Evolutionary conservation across 495 filamentous ascomycete species (phyloP).

Genomic region (Cercophora scortea): DNA sequence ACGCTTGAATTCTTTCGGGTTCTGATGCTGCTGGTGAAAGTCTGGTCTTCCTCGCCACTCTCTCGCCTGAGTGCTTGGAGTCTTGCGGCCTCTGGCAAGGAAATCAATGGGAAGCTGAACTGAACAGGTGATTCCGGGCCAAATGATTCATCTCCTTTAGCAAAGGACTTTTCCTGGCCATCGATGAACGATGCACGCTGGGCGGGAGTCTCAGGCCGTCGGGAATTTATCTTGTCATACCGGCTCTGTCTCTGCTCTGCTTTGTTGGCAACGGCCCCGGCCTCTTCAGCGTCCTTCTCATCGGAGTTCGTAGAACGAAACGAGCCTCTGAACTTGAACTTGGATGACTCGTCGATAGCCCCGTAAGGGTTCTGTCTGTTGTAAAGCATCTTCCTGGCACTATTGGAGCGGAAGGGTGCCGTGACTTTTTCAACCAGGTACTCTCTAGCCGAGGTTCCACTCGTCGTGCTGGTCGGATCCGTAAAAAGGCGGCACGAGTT

Average conservation of each 20-base stretch:
- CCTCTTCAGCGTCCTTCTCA: background rate
- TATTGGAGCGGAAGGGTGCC: constrained; percentile 15
- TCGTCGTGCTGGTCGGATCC: constrained; percentile 3
- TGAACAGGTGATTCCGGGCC: constrained; percentile 7
- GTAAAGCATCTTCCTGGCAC: constrained; percentile 2
- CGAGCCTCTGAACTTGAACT: constrained; percentile 4
- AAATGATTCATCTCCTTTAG: background rate
- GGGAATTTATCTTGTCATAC: background rate
- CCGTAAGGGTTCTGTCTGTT: constrained; percentile 3
- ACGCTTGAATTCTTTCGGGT: constrained; percentile 15
- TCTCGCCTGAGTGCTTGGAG: constrained; percentile 9
- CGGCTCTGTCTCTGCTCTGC: background rate
- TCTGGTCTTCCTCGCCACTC: constrained; percentile 15
- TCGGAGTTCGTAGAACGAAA: constrained; percentile 1
- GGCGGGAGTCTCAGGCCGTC: background rate
- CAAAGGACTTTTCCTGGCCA: background rate
- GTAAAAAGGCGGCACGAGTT: constrained; percentile 17
- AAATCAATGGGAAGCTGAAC: constrained; percentile 20
- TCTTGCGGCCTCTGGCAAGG: constrained; percentile 16
- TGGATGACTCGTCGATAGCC: background rate
- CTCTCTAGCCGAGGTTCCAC: constrained; percentile 6
- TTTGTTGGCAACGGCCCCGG: background rate
- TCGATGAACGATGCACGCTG: background rate
- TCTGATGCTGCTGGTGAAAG: constrained; percentile 6
- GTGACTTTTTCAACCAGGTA: constrained; percentile 13